Percentiles rank a stretch among this genome's conserved stretches.
Conservation (phyloP, 2,329 filamentous ascomycete species). For the Cladophialophora exuberans region DNA sequence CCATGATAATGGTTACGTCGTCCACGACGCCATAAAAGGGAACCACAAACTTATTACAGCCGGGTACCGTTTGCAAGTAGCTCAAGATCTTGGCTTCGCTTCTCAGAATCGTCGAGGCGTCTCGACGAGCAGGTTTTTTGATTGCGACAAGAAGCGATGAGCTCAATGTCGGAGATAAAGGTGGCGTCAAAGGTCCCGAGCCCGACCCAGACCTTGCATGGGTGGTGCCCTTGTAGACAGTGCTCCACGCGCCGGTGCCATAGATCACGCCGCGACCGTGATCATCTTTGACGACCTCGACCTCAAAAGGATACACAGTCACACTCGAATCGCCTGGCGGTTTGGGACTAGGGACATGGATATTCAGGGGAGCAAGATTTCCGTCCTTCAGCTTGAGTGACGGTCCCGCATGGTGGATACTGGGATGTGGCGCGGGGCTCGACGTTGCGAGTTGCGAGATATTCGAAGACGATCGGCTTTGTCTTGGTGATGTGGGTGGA, state of each 20-base stretch:
- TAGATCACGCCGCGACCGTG: conserved; percentile 41
- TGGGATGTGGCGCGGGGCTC: background rate
- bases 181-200: conserved; percentile 39
- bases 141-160: conserved; percentile 44
- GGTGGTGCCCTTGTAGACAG: conserved; percentile 46
- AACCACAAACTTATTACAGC: conserved; percentile 44
- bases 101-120: conserved; percentile 45
- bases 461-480: conserved; percentile 16
- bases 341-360: background rate
- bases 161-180: conserved; percentile 32
- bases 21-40: conserved; percentile 50
- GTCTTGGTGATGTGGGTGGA: conserved; percentile 29
- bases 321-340: conserved; percentile 4
- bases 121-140: conserved; percentile 47
- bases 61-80: conserved; percentile 40
- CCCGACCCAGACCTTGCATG: conserved; percentile 3
- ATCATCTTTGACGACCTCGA: conserved; percentile 29
- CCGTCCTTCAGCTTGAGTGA: background rate
- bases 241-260: conserved; percentile 52
- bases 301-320: conserved; percentile 28
- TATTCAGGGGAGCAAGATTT: conserved; percentile 20
- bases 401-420: background rate
- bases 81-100: conserved; percentile 49
- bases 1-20: conserved; percentile 47
- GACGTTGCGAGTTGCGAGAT: conserved; percentile 10